A percentile compares a stretch with the other conserved stretches of the same genome.
Evolutionary conservation across 2,329 filamentous ascomycete species (phyloP).

Genomic region (Fusarium sp.): DNA sequence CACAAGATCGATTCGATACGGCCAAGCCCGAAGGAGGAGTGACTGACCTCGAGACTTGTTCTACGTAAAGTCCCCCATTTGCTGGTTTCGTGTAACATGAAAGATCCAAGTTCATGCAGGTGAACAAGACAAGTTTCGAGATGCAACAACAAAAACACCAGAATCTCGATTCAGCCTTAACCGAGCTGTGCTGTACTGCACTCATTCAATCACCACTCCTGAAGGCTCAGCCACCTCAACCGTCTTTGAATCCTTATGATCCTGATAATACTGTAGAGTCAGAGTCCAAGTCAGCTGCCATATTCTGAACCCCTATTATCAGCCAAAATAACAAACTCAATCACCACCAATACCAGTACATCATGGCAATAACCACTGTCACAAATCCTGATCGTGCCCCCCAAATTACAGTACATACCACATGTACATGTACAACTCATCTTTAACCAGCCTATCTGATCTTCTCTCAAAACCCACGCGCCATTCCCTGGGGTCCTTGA

Average conservation of each 20-base stretch:
- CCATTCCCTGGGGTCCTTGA: constrained; percentile 29
- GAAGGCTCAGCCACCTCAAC: constrained; percentile 11
- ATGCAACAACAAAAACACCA: constrained; percentile 15
- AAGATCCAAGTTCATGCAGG: constrained; percentile 24
- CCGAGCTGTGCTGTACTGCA: background rate
- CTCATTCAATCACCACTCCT: background rate
- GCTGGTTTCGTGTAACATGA: constrained; percentile 21
- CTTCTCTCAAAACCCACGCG: constrained; percentile 37
- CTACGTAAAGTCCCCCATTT: background rate
- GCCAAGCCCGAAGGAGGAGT: background rate
- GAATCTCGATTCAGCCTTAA: constrained; percentile 33
- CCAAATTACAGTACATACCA: constrained; percentile 8
- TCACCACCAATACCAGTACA: constrained; percentile 12
- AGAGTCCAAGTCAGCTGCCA: constrained; percentile 9
- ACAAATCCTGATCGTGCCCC: constrained; percentile 10
- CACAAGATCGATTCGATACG: constrained; percentile 19
- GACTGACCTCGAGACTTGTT: background rate
- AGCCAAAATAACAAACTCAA: constrained; percentile 18
- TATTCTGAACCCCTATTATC: constrained; percentile 5
- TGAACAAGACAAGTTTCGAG: constrained; percentile 18
- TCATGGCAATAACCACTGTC: constrained; percentile 16
- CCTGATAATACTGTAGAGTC: background rate
- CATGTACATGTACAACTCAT: constrained; percentile 12
- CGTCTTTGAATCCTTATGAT: background rate
- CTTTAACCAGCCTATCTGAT: background rate